phyloP scores from a whole-genome alignment of 1,139 yeast species.

The Williopsis jadinii region DNA sequence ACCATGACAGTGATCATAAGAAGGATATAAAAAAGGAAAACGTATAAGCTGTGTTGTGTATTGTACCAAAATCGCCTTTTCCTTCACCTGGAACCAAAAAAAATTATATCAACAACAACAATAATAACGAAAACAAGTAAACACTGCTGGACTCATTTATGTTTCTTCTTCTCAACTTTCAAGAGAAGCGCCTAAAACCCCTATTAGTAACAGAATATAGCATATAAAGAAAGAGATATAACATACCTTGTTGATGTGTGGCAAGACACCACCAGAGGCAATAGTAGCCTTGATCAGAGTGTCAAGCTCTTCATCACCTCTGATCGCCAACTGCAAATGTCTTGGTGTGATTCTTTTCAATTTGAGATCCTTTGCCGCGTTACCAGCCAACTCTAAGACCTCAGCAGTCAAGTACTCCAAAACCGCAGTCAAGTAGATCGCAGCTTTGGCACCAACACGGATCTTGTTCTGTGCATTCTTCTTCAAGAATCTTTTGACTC shows the following conservation, averaged over 20 bases:
- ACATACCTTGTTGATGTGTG: constrained; percentile 76
- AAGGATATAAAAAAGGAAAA: no score
- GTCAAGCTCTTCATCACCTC: constrained; percentile 98
- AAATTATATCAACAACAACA: no score
- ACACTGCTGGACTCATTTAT: no score
- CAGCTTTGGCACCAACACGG: constrained; percentile 96
- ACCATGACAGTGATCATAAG: no score
- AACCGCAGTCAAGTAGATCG: constrained; percentile 94
- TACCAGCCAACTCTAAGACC: constrained; percentile 97
- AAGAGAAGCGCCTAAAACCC: constrained; percentile 58
- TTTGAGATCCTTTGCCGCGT: constrained; percentile 97
- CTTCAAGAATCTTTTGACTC: constrained; percentile 94
- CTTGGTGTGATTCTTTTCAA: constrained; percentile 99
- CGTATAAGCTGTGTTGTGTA: no score
- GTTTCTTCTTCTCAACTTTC: constrained; percentile 83
- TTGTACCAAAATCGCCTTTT: no score
- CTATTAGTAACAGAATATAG: background rate
- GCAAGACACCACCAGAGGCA: constrained; percentile 99
- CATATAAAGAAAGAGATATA: background rate
- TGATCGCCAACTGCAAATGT: constrained; percentile 95
- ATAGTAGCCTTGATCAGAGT: constrained; percentile 94
- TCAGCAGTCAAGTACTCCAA: constrained; percentile 97
- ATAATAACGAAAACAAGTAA: no score
- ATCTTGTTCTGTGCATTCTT: constrained; percentile 87
- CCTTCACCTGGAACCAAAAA: no score